Percentiles rank a stretch among this genome's conserved stretches.
Evolutionary conservation across 1,139 yeast genomes (phyloP).

Genomic region (Arxiozyma slooffiae): DNA sequence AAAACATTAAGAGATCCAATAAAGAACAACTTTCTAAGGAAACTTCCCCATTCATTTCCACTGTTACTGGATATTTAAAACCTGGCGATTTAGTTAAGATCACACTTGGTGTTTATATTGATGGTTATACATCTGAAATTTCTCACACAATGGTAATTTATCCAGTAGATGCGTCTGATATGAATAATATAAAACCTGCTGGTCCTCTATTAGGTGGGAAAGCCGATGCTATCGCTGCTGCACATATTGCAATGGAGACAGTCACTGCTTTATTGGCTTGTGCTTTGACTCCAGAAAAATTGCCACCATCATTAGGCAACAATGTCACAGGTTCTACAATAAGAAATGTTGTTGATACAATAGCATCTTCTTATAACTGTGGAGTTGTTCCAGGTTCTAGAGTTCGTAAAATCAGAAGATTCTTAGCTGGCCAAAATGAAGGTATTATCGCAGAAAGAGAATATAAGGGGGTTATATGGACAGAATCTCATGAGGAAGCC

Average conservation of each 20-base stretch:
- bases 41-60: constrained; percentile 15
- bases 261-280: constrained; percentile 66
- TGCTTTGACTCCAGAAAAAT: constrained; percentile 63
- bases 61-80: constrained; percentile 40
- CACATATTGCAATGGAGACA: constrained; percentile 81
- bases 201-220: constrained; percentile 76
- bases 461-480: constrained; percentile 89
- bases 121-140: constrained; percentile 82
- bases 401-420: constrained; percentile 83
- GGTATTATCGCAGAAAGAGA: constrained; percentile 86
- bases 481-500: constrained; percentile 70
- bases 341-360: constrained; percentile 64
- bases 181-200: constrained; percentile 38
- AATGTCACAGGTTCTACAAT: constrained; percentile 58
- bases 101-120: constrained; percentile 80
- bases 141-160: constrained; percentile 81
- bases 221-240: constrained; percentile 86
- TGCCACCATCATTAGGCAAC: constrained; percentile 36
- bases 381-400: constrained; percentile 84
- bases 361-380: constrained; percentile 75
- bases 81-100: constrained; percentile 83
- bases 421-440: constrained; percentile 91
- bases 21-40: constrained; percentile 13
- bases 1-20: constrained; percentile 26
- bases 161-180: constrained; percentile 39